Conservation (phyloP, 306 rosid genomes). For the Ormosia emarginata region DNA sequence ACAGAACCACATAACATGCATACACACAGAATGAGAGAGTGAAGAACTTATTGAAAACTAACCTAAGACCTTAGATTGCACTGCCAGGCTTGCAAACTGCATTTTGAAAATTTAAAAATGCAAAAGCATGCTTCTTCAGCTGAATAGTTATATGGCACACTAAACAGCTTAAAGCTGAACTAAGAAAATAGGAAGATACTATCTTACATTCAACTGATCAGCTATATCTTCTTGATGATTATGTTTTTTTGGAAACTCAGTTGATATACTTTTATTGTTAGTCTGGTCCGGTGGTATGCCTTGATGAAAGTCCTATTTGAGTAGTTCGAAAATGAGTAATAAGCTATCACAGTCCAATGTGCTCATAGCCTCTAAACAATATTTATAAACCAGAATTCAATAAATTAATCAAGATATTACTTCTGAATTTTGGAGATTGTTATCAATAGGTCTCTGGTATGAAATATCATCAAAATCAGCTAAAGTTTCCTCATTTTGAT, state of each 20-base stretch:
- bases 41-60: slow-evolving; percentile 26
- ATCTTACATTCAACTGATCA: slow-evolving; percentile 57
- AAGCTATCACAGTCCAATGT: slow-evolving; percentile 12
- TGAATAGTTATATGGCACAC: slow-evolving; percentile 6
- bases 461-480: slow-evolving; percentile 32
- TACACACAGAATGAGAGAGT: background rate
- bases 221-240: slow-evolving; percentile 30
- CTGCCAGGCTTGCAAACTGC: slow-evolving; percentile 55
- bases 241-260: slow-evolving; percentile 12
- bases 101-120: slow-evolving; percentile 26
- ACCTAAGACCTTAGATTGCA: slow-evolving; percentile 58
- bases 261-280: slow-evolving; percentile 5
- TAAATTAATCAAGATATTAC: slow-evolving; percentile 39
- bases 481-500: slow-evolving; percentile 37
- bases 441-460: slow-evolving; percentile 34
- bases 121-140: slow-evolving; percentile 24
- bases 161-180: slow-evolving; percentile 24
- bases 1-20: slow-evolving; percentile 12
- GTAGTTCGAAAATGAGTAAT: slow-evolving; percentile 21
- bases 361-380: slow-evolving; percentile 18
- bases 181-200: slow-evolving; percentile 11
- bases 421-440: slow-evolving; percentile 28
- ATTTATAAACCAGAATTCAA: slow-evolving; percentile 21
- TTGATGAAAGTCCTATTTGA: slow-evolving; percentile 33
- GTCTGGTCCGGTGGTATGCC: slow-evolving; percentile 28